Evolutionary conservation across 768 basidiomycete species (phyloP).

Genomic region (Boletales sp.): DNA sequence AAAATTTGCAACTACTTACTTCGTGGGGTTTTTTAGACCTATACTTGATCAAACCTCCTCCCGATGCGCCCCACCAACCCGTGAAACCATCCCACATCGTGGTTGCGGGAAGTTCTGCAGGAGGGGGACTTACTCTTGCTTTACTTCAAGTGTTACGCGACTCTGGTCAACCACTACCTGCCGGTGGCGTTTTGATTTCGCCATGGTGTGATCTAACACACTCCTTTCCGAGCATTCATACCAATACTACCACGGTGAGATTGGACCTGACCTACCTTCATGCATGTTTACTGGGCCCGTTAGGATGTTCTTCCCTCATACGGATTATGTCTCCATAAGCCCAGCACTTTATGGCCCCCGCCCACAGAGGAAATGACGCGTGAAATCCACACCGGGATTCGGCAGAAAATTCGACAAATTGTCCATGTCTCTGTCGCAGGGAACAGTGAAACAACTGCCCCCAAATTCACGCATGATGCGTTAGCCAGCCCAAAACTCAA

Average conservation of each 20-base stretch:
- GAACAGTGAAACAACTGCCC: constrained; percentile 1
- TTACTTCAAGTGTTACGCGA: constrained; percentile 88
- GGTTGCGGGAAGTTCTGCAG: constrained; percentile 89
- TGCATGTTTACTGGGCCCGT: not conserved
- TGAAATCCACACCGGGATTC: constrained; percentile 55
- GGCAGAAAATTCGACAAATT: constrained; percentile 57
- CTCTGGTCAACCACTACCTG: constrained; percentile 72
- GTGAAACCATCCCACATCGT: constrained; percentile 82
- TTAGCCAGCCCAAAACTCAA: constrained; percentile 7
- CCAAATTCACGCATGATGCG: constrained; percentile 4
- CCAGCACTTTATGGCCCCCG: constrained; percentile 75
- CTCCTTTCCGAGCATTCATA: constrained; percentile 85
- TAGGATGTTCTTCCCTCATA: constrained; percentile 81
- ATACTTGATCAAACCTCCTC: constrained; percentile 86
- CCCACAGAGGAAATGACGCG: constrained; percentile 62
- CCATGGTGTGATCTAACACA: constrained; percentile 96
- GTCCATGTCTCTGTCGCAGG: constrained; percentile 35
- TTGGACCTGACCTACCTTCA: not conserved
- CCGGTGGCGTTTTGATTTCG: constrained; percentile 85
- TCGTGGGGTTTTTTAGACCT: constrained; percentile 49
- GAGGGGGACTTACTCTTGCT: constrained; percentile 82
- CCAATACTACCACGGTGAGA: constrained; percentile 78
- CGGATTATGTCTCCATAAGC: constrained; percentile 76
- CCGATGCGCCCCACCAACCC: constrained; percentile 69
- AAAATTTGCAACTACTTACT: not conserved